phyloP scores from a whole-genome alignment of 2,329 filamentous ascomycete genomes.

The Diplodia mutila region DNA sequence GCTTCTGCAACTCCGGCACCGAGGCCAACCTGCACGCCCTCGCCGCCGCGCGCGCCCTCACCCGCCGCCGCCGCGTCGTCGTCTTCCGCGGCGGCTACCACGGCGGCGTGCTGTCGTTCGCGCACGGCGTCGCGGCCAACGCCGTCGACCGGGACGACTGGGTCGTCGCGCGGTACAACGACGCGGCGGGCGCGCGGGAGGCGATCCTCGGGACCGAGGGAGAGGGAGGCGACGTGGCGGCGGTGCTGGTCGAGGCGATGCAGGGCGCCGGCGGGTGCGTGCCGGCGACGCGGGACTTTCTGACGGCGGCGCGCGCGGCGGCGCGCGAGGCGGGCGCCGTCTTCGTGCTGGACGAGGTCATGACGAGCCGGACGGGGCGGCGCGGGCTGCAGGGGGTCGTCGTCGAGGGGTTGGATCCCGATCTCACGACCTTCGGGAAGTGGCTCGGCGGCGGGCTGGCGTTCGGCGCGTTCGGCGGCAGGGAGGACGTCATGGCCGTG shows the following conservation, averaged over 20 bases:
- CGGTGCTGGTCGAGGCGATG: conserved; percentile 69
- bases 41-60: conserved; percentile 52
- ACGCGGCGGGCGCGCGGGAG: conserved; percentile 51
- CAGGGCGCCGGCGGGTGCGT: conserved; percentile 66
- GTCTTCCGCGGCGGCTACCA: conserved; percentile 60
- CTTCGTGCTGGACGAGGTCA: conserved; percentile 73
- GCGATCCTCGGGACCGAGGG: conserved; percentile 47
- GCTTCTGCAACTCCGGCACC: conserved; percentile 38
- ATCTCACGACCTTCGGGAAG: conserved; percentile 68
- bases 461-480: conserved; percentile 70
- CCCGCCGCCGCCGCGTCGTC: conserved; percentile 52
- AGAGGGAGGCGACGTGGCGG: conserved; percentile 59
- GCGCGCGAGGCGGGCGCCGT: conserved; percentile 57
- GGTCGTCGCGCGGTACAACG: conserved; percentile 66
- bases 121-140: conserved; percentile 45
- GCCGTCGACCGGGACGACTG: conserved; percentile 60
- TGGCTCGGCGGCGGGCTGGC: conserved; percentile 68
- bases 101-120: conserved; percentile 58
- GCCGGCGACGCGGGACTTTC: conserved; percentile 55
- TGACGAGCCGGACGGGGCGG: conserved; percentile 64
- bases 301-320: conserved; percentile 54
- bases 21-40: conserved; percentile 37
- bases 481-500: conserved; percentile 60
- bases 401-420: conserved; percentile 54
- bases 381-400: conserved; percentile 52